Conservation (phyloP, 768 basidiomycete species). For the Porphyrellus cyaneotinctus region DNA sequence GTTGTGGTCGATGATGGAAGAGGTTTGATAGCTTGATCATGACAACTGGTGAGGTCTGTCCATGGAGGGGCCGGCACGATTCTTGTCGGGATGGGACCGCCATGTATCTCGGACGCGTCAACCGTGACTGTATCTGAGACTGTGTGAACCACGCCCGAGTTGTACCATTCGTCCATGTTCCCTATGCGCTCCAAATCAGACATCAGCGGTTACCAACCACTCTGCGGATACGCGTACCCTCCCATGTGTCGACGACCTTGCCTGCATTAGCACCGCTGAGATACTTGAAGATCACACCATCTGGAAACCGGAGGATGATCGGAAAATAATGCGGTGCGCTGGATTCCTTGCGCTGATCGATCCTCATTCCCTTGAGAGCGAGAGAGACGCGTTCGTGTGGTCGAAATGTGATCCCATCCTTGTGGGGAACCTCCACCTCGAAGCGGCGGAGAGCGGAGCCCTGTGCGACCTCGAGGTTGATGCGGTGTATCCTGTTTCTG, state of each 20-base stretch:
- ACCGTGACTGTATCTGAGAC: conserved; percentile 11
- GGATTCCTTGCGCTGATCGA: conserved; percentile 29
- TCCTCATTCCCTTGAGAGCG: conserved; percentile 41
- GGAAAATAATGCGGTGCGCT: conserved; percentile 35
- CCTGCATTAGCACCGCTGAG: conserved; percentile 27
- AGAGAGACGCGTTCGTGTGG: conserved; percentile 43
- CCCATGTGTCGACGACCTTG: conserved; percentile 39
- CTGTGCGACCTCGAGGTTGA: conserved; percentile 29
- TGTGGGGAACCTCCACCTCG: conserved; percentile 37
- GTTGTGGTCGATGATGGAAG: not conserved
- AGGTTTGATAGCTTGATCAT: not conserved
- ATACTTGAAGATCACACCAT: conserved; percentile 43
- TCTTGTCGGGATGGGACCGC: not conserved
- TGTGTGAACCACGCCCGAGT: conserved; percentile 9
- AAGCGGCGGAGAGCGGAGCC: conserved; percentile 27
- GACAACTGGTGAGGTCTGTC: not conserved
- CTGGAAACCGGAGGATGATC: conserved; percentile 38
- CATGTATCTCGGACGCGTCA: conserved; percentile 3
- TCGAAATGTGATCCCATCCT: conserved; percentile 35
- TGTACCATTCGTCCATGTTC: conserved; percentile 26
- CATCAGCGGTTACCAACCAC: not conserved
- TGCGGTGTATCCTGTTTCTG: conserved; percentile 23
- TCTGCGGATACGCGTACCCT: conserved; percentile 26
- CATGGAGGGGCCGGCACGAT: not conserved
- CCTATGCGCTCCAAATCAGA: conserved; percentile 4